phyloP scores from a whole-genome alignment of 129 eudicot genomes.

The Rutidosis leptorrhynchoides region DNA sequence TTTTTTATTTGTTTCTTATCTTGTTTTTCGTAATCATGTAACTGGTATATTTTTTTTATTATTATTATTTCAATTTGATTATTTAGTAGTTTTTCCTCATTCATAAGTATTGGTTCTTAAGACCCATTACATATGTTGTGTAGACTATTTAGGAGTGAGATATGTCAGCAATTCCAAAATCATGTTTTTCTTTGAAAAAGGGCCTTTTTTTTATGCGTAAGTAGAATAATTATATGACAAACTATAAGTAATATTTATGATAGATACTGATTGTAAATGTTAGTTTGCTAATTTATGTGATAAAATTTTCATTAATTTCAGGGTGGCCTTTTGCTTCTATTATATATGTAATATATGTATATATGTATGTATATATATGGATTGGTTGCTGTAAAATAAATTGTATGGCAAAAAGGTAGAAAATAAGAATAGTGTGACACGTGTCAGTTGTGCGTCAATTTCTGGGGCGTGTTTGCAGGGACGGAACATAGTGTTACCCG shows the following conservation, averaged over 20 bases:
- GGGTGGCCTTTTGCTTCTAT: too few species aligned
- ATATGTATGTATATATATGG: too few species aligned
- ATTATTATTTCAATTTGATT: neutral
- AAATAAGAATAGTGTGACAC: too few species aligned
- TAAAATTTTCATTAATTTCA: too few species aligned
- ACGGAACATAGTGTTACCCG: too few species aligned
- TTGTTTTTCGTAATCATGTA: neutral
- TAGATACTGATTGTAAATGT: neutral
- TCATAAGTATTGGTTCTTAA: conserved; percentile 6
- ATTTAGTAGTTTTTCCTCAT: neutral
- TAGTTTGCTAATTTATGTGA: too few species aligned
- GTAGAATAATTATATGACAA: neutral
- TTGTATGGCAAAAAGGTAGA: too few species aligned
- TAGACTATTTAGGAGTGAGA: conserved; percentile 1
- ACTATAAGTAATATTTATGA: conserved; percentile 7
- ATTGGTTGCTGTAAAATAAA: too few species aligned
- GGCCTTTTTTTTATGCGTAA: conserved; percentile 8
- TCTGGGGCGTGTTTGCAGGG: too few species aligned
- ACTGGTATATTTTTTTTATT: neutral
- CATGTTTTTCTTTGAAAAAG: neutral
- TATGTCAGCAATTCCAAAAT: neutral
- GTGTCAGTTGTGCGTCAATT: too few species aligned
- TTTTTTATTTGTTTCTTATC: conserved; percentile 9
- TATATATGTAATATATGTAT: too few species aligned
- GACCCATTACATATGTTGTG: neutral